Evolutionary conservation across 2,329 filamentous ascomycete species (phyloP), one percentile per base, ranked within the genome.

Genomic region (Monosporascus sp.): DNA sequence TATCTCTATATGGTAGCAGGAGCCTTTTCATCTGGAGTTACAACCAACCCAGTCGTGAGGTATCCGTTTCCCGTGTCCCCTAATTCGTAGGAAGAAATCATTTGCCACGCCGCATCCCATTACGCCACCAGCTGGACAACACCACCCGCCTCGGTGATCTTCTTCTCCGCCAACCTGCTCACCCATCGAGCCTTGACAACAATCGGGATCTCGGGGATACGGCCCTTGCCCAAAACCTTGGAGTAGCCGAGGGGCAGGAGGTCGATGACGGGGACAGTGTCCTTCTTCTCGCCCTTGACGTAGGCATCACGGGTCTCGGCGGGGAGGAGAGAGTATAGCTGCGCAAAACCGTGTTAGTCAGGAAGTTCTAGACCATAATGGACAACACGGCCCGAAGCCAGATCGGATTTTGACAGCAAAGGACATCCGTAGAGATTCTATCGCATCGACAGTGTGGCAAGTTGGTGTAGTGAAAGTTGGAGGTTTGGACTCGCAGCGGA

Each of bases 191-290:
- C 93, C 73, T 90, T 90, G 65, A 99, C 92, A 70, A 99, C 90
- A 69, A 99, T 77, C 65, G 94, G 94, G 70, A 97, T 84, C 72
- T 93, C 82, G 70, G 94, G 93, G 70, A 97, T 82, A 72, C 93
- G 87, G 77, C 94, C 94, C 86, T 99, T 99, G 75, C 94, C 95
- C 73, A 99, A 89, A 65, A 99, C 86, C 83, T 99, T 99, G 73
- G 91, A 89, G 86, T 97, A 99, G 68, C 95, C 94, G 76, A 96
- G 88, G 68, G 91, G 83, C 62, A 97, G 88, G 75, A 99, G 90
- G 81, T 99, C 93, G 81, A 99, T 86, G 72, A 99, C 94, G 73
- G 94, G 94, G 61, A 93, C 91, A 74, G 89, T 96, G 77, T 96
- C 90, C 74, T 85, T 86, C 79, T 90, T 90, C 65, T 75, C 72